A percentile compares a stretch with the other conserved stretches of the same genome.
Evolutionary conservation across 2,329 filamentous ascomycete genomes (phyloP).

Genomic region (Pseudogymnoascus sp.): DNA sequence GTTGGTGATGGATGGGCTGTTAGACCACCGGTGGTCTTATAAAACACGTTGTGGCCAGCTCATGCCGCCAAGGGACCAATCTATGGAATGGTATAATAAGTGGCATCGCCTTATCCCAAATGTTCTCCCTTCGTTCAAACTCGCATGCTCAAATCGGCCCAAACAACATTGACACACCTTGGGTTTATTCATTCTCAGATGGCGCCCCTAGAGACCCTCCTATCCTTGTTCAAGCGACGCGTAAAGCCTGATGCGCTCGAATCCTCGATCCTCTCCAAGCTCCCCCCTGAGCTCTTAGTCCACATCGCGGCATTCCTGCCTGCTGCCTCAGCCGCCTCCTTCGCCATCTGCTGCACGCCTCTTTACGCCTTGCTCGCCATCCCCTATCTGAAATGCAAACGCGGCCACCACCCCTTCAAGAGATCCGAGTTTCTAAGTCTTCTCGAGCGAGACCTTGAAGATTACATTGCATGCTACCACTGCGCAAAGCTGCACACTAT

Average conservation of each 20-base stretch:
- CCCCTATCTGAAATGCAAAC: neutral
- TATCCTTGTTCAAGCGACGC: neutral
- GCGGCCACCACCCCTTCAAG: neutral
- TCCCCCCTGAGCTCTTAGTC: neutral
- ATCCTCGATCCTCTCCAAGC: neutral
- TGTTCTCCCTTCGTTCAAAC: no score
- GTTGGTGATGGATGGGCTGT: slow-evolving; percentile 38
- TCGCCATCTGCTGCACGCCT: neutral
- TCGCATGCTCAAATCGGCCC: no score
- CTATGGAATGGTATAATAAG: neutral
- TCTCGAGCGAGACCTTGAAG: neutral
- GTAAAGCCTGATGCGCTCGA: neutral
- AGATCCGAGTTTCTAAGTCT: neutral
- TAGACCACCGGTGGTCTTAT: neutral
- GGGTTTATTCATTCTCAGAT: neutral
- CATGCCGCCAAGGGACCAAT: neutral
- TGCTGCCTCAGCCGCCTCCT: neutral
- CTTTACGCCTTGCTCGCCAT: neutral
- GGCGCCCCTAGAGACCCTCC: neutral
- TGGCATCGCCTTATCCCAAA: no score
- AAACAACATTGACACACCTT: neutral
- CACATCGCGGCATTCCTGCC: neutral
- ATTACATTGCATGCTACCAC: neutral
- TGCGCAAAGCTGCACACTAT: neutral
- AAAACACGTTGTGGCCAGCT: neutral